These are phyloP conservation scores for Globisporangium acanthophoron DNA, from an alignment of 352 stramenopile genomes.

Conservation along the genomic window DNA sequence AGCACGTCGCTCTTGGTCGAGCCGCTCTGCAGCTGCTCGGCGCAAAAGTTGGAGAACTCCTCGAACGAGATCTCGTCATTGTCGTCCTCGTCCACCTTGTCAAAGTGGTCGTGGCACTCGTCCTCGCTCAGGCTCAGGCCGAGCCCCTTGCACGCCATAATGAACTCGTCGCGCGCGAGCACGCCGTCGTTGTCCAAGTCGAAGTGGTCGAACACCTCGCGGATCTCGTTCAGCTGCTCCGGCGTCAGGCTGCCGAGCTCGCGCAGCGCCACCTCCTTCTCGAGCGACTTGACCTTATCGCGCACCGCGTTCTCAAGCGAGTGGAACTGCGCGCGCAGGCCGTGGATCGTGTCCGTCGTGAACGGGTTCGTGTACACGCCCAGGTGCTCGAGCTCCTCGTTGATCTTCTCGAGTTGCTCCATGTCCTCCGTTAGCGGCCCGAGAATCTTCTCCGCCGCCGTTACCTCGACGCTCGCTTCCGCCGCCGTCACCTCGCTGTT, in stretches of 20 bases:
- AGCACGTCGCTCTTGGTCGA: slow-evolving; percentile 80
- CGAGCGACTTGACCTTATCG: slow-evolving; percentile 84
- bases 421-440: slow-evolving; percentile 65
- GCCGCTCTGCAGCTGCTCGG: slow-evolving; percentile 85
- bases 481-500: background rate
- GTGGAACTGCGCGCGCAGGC: slow-evolving; percentile 76
- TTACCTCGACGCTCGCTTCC: slow-evolving; percentile 8
- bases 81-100: slow-evolving; percentile 80
- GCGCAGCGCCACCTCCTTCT: slow-evolving; percentile 85
- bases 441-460: slow-evolving; percentile 26
- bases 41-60: slow-evolving; percentile 83
- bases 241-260: slow-evolving; percentile 79
- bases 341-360: slow-evolving; percentile 89
- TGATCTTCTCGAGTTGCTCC: slow-evolving; percentile 79
- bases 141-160: slow-evolving; percentile 88
- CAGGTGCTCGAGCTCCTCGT: slow-evolving; percentile 74
- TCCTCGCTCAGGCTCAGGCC: slow-evolving; percentile 84
- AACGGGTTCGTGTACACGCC: slow-evolving; percentile 87
- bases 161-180: slow-evolving; percentile 85
- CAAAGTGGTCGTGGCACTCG: slow-evolving; percentile 85
- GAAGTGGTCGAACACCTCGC: slow-evolving; percentile 90
- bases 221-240: slow-evolving; percentile 83
- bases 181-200: slow-evolving; percentile 85
- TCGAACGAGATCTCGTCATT: slow-evolving; percentile 84
- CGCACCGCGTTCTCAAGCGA: slow-evolving; percentile 72